Evolutionary conservation across 2,329 filamentous ascomycete genomes (phyloP).

Genomic region (Thelonectria blattea): DNA sequence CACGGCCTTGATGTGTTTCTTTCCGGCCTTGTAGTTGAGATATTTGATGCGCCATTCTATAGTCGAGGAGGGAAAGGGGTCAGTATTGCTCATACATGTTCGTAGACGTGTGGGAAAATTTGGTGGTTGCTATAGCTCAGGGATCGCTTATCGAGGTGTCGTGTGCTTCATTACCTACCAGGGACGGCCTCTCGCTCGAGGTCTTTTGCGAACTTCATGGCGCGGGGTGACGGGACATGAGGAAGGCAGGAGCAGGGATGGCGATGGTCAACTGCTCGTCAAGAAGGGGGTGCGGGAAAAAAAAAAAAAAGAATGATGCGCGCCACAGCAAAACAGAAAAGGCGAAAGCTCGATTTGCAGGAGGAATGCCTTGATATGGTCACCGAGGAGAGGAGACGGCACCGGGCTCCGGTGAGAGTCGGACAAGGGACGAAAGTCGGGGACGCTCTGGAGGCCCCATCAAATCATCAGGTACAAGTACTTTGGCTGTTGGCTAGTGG

Average conservation of each 20-base stretch:
- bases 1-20: constrained; percentile 91
- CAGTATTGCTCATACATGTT: neutral
- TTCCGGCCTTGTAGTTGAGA: constrained; percentile 92
- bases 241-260: constrained; percentile 15
- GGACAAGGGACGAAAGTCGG: constrained; percentile 19
- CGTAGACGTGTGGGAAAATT: too few relatives aligned
- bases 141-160: constrained; percentile 1
- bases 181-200: constrained; percentile 87
- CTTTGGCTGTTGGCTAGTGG: neutral
- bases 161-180: constrained; percentile 63
- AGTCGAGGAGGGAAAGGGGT: constrained; percentile 8
- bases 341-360: neutral
- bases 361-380: constrained; percentile 10
- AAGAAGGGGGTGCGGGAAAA: neutral
- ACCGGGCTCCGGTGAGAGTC: neutral
- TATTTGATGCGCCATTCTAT: constrained; percentile 94
- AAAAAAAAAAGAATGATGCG: constrained; percentile 2
- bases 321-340: neutral
- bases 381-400: constrained; percentile 3
- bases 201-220: constrained; percentile 76
- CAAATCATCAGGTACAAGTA: constrained; percentile 9
- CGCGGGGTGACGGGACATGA: constrained; percentile 9
- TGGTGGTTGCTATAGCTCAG: neutral
- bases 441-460: constrained; percentile 31
- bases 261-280: constrained; percentile 25